Conservation (phyloP, 495 filamentous ascomycete species). For the Xylaria scruposa region DNA sequence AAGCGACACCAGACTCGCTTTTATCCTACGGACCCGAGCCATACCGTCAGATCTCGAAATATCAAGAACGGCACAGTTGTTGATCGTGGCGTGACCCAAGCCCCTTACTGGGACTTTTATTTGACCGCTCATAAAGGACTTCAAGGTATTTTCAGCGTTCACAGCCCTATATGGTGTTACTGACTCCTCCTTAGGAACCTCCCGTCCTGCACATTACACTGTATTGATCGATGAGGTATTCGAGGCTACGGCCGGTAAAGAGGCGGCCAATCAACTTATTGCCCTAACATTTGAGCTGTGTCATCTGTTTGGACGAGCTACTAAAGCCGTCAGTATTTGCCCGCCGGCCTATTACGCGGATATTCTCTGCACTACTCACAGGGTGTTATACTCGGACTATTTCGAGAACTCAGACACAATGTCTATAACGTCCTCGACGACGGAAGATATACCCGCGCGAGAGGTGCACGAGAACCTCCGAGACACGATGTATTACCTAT, state of each 20-base stretch:
- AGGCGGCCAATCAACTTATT: slow-evolving; percentile 66
- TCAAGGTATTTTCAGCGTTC: slow-evolving; percentile 57
- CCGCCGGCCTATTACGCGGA: slow-evolving; percentile 88
- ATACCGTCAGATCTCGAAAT: slow-evolving; percentile 62
- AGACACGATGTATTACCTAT: slow-evolving; percentile 80
- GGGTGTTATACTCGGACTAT: slow-evolving; percentile 66
- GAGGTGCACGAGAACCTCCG: slow-evolving; percentile 56
- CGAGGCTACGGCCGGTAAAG: slow-evolving; percentile 42
- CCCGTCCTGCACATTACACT: slow-evolving; percentile 78
- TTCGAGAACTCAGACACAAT: slow-evolving; percentile 56
- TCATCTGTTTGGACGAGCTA: slow-evolving; percentile 80
- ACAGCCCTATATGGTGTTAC: neutral
- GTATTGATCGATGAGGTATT: slow-evolving; percentile 80
- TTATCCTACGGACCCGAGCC: slow-evolving; percentile 63
- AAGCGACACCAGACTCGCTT: slow-evolving; percentile 94
- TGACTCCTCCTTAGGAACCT: slow-evolving; percentile 62
- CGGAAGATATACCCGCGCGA: neutral
- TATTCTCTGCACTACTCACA: slow-evolving; percentile 71
- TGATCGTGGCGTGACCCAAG: slow-evolving; percentile 82
- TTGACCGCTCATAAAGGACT: slow-evolving; percentile 84
- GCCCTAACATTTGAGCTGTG: slow-evolving; percentile 76
- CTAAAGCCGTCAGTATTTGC: slow-evolving; percentile 78
- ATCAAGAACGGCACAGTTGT: slow-evolving; percentile 80
- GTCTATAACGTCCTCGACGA: slow-evolving; percentile 28
- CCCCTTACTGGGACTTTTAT: slow-evolving; percentile 83